Conservation (phyloP, 345 rosid species). For the Pistacia integerrima region DNA sequence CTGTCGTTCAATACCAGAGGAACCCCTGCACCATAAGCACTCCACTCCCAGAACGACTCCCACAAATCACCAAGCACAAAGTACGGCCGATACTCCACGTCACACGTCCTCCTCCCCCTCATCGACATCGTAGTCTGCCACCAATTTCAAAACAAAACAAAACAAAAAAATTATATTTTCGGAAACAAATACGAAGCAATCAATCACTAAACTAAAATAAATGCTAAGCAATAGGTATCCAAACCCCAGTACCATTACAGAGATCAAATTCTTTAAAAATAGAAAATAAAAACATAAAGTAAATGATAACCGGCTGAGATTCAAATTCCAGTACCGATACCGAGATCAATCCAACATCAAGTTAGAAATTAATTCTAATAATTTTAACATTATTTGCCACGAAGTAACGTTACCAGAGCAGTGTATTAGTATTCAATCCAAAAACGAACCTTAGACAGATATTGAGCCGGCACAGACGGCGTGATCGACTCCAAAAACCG, state of each 20-base stretch:
- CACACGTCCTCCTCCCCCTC: constrained; percentile 40
- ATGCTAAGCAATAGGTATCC: background rate
- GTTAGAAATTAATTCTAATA: too few species aligned
- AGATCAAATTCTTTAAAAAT: too few species aligned
- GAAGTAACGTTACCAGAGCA: background rate
- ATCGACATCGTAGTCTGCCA: constrained; percentile 43
- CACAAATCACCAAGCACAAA: constrained; percentile 77
- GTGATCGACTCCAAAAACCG: constrained; percentile 55
- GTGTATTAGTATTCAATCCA: background rate
- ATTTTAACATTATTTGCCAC: too few species aligned
- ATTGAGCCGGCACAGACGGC: constrained; percentile 54
- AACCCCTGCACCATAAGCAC: constrained; percentile 84
- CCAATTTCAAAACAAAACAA: background rate
- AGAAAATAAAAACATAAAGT: too few species aligned
- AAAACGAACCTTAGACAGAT: constrained; percentile 51
- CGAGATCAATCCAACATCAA: too few species aligned
- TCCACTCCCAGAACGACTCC: constrained; percentile 82
- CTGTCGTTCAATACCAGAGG: constrained; percentile 54
- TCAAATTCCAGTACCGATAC: background rate
- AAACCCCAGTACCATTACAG: too few species aligned
- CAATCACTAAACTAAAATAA: background rate
- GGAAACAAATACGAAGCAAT: background rate
- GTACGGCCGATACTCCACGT: constrained; percentile 39
- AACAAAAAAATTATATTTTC: too few species aligned
- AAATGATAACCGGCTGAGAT: too few species aligned